Conservation (phyloP, 768 basidiomycete genomes). For the Boletellus ananas region DNA sequence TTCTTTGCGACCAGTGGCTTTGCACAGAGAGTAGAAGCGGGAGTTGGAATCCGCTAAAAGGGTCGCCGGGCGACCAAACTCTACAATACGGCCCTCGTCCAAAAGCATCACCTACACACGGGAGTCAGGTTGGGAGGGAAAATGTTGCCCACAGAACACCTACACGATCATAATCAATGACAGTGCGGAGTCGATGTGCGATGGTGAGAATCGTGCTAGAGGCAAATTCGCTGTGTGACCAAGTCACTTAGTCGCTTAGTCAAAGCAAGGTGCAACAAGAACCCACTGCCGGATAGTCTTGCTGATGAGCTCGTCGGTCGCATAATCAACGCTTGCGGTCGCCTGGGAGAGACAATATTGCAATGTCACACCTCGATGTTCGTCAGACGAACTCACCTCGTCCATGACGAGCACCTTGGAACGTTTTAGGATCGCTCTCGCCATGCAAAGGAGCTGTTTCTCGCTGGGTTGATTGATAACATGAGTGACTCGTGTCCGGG, state of each 20-base stretch:
- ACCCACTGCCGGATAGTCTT: slow-evolving; percentile 77
- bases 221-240: slow-evolving; percentile 62
- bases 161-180: slow-evolving; percentile 82
- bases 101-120: slow-evolving; percentile 63
- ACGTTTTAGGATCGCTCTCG: slow-evolving; percentile 75
- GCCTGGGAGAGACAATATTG: slow-evolving; percentile 41
- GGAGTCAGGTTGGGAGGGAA: slow-evolving; percentile 8
- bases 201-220: slow-evolving; percentile 81
- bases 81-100: slow-evolving; percentile 73
- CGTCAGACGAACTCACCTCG: slow-evolving; percentile 45
- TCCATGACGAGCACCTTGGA: slow-evolving; percentile 83
- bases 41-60: slow-evolving; percentile 56
- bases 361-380: slow-evolving; percentile 3
- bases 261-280: background rate
- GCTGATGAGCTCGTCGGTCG: slow-evolving; percentile 83
- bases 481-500: slow-evolving; percentile 1
- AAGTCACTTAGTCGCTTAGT: background rate
- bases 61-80: slow-evolving; percentile 64
- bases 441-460: slow-evolving; percentile 88
- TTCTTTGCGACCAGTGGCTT: slow-evolving; percentile 69
- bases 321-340: slow-evolving; percentile 77
- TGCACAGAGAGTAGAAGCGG: slow-evolving; percentile 65
- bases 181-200: slow-evolving; percentile 73
- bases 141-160: slow-evolving; percentile 24
- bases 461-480: slow-evolving; percentile 40